Conservation (phyloP, 1,284 basidiomycete genomes). For the Apiotrichum gamsii region DNA sequence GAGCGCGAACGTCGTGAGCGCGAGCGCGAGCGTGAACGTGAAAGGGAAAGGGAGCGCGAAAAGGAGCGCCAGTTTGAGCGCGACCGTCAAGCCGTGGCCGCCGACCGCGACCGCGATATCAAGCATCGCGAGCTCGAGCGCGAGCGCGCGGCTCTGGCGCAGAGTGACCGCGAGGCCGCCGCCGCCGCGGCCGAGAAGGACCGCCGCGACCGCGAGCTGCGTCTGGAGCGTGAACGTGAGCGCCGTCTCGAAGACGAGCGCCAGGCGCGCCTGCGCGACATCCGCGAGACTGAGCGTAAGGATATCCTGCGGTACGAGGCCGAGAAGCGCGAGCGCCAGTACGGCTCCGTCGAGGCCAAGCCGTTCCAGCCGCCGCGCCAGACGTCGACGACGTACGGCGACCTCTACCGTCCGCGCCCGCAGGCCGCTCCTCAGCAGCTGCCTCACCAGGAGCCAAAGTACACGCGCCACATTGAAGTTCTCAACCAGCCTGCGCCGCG, state of each 20-base stretch:
- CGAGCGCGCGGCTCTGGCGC: conserved; percentile 2
- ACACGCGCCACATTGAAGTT: conserved; percentile 31
- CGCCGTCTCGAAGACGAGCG: conserved; percentile 7
- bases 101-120: background rate
- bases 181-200: conserved; percentile 5
- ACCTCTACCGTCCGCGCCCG: conserved; percentile 13
- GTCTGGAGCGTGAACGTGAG: conserved; percentile 7
- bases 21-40: conserved; percentile 6
- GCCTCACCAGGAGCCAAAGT: conserved; percentile 16
- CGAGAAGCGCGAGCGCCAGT: conserved; percentile 11
- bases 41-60: conserved; percentile 3
- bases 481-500: conserved; percentile 25
- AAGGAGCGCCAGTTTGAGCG: background rate
- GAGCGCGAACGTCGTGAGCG: conserved; percentile 11
- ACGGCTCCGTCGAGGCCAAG: conserved; percentile 16
- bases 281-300: conserved; percentile 2
- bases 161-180: background rate
- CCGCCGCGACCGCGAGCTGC: conserved; percentile 1
- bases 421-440: background rate
- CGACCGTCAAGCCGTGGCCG: background rate
- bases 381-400: conserved; percentile 12
- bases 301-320: conserved; percentile 11
- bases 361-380: conserved; percentile 20
- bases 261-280: background rate
- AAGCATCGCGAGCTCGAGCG: conserved; percentile 7